Percentiles rank a stretch among this genome's conserved stretches.
Conservation (phyloP, 202 grass and related monocot species). For the Hordeum pubiflorum region DNA sequence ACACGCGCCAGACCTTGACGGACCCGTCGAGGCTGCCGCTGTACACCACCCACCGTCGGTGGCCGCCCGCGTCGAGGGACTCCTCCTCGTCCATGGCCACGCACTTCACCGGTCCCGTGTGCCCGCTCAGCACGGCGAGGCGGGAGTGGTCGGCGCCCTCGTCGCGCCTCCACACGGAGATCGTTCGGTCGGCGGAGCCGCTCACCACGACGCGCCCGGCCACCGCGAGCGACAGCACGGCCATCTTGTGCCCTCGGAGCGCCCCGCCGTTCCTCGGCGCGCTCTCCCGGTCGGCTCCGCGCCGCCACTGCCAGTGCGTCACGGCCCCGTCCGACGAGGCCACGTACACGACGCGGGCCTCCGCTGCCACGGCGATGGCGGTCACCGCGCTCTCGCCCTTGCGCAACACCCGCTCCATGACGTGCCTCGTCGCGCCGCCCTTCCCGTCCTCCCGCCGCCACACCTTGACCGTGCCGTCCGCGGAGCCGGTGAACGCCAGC, state of each 20-base stretch:
- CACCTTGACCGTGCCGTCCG: conserved; percentile 67
- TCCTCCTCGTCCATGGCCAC: conserved; percentile 30
- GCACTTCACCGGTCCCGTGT: conserved; percentile 72
- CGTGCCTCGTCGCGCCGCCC: conserved; percentile 24
- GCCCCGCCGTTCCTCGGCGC: conserved; percentile 31
- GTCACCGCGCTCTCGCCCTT: conserved; percentile 56
- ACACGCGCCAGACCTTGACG: conserved; percentile 73
- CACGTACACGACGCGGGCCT: conserved; percentile 51
- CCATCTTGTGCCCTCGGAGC: conserved; percentile 42
- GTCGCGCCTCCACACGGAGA: conserved; percentile 57
- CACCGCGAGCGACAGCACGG: conserved; percentile 59
- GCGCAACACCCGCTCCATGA: conserved; percentile 41
- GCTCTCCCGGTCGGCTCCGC: not conserved
- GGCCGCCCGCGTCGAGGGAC: not conserved
- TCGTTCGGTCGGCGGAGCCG: conserved; percentile 49
- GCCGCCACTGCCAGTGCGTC: conserved; percentile 41
- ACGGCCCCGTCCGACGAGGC: conserved; percentile 61
- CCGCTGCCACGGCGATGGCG: conserved; percentile 31
- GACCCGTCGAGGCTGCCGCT: conserved; percentile 86
- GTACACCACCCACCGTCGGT: conserved; percentile 56
- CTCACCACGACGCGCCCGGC: conserved; percentile 46
- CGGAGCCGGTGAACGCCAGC: conserved; percentile 56
- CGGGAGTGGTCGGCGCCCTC: conserved; percentile 38
- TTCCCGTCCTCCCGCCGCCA: conserved; percentile 43
- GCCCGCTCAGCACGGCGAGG: conserved; percentile 36